Percentiles rank a stretch among this genome's conserved stretches.
These are phyloP conservation scores for Calonectria honghensis DNA, from an alignment of 2,329 filamentous ascomycete species.

Conservation along the genomic window DNA sequence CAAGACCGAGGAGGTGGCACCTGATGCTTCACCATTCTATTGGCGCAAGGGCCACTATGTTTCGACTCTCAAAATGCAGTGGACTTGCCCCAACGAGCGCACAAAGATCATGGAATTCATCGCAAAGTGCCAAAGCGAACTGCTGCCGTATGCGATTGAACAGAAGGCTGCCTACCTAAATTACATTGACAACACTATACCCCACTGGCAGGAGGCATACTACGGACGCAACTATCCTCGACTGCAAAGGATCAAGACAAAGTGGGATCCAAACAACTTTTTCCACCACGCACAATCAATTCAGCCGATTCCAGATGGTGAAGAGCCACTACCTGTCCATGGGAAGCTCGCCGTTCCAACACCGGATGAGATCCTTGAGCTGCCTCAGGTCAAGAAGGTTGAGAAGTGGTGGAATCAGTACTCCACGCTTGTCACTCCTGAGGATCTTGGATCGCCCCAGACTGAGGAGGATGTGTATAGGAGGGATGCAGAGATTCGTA, in stretches of 20 bases:
- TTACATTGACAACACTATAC: neutral
- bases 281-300: neutral
- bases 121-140: neutral
- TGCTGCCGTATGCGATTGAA: neutral
- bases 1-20: neutral
- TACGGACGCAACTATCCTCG: neutral
- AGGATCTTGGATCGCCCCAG: too few species aligned
- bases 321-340: neutral
- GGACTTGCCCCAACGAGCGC: neutral
- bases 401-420: neutral
- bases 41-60: slow-evolving; percentile 2
- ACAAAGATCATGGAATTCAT: neutral
- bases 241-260: slow-evolving; percentile 4
- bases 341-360: neutral
- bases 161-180: neutral
- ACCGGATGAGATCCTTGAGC: neutral
- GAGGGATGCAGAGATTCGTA: too few species aligned
- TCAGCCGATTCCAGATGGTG: neutral
- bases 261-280: slow-evolving; percentile 3
- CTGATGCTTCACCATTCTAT: neutral
- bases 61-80: slow-evolving; percentile 1
- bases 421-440: too few species aligned
- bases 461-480: too few species aligned
- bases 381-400: too few species aligned
- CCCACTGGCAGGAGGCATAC: neutral